Evolutionary conservation across 73 alveolate species (phyloP), one percentile per base, ranked within the genome.

Genomic region (Effrenium voratum): DNA sequence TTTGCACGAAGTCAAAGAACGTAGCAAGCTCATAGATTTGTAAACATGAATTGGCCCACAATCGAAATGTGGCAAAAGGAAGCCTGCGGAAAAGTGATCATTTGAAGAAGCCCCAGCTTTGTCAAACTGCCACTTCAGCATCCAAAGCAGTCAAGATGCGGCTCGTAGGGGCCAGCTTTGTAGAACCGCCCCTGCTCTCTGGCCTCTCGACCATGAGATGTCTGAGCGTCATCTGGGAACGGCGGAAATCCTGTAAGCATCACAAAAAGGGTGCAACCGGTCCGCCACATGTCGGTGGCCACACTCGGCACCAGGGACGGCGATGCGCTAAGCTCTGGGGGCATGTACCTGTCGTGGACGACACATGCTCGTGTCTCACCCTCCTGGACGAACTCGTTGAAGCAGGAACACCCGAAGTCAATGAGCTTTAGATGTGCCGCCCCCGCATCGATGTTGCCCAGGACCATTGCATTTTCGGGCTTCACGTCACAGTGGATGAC

Each of bases 331-430:
- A 90, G 87, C 59, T 90, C 97, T 28, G 97, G 97, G 16, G 97
- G 97, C 97, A 90, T 90, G 87, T 90, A 90, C 43, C 97, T 36
- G 87, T 90, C 97, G 34, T 68, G 50, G 43, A 90, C 97, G 26
- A 90, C 73, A 32, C 97, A 90, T 1, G 87, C 86, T 12, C 77
- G 70, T 13, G 97, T 90, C 76, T 90, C 97, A 40, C 88, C 45
- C 79, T 90, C 97, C 70, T 66, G 55, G 45, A 90, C 87, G 34
- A 90, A 90, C 88, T 90, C 97, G 57, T 76, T 49, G 97, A 90
- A 90, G 59, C 97, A 90, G 85, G 97, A 90, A 70, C 97, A 90
- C 44, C 97, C 97, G n/a, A 90, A 90, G 76, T 90, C 97, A 40
- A 90, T 90, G 57, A 90, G 87, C 75, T 90, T 90, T 87, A 90